Conservation (phyloP, 441 rosid species). For the Syzygium syzygioides region DNA sequence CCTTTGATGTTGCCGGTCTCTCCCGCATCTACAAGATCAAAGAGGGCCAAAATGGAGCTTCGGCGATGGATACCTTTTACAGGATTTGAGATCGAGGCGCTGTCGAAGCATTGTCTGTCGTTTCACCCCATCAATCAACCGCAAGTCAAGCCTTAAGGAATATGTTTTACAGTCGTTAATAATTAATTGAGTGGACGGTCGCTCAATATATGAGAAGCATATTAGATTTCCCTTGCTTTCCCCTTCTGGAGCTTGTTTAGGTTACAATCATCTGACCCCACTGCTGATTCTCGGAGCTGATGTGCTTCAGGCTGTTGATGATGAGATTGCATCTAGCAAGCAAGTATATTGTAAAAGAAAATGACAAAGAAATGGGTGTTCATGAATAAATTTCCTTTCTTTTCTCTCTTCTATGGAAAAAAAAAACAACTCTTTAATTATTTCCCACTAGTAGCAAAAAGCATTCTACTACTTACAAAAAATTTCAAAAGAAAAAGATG, state of each 20-base stretch:
- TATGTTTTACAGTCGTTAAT: background rate
- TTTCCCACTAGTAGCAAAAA: background rate
- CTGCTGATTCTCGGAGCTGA: background rate
- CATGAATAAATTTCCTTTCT: background rate
- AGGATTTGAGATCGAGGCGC: background rate
- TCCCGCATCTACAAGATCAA: background rate
- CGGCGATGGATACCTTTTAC: background rate
- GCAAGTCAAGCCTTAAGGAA: too few species aligned
- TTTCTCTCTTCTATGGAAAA: background rate
- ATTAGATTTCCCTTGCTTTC: background rate
- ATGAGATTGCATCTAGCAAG: background rate
- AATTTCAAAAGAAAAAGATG: background rate
- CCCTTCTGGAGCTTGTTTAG: background rate
- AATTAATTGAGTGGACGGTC: background rate
- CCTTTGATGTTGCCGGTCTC: slow-evolving; percentile 17
- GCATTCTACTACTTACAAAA: background rate
- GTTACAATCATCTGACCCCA: background rate
- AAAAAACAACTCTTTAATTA: background rate
- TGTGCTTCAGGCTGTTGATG: background rate
- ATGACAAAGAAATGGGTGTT: background rate
- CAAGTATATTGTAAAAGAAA: background rate
- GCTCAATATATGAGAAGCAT: background rate
- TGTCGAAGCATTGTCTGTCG: background rate
- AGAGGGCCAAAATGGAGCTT: background rate
- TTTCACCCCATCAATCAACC: background rate